Evolutionary conservation across 768 basidiomycete species (phyloP).

Genomic region (Tylopilus vinaceipallidus): DNA sequence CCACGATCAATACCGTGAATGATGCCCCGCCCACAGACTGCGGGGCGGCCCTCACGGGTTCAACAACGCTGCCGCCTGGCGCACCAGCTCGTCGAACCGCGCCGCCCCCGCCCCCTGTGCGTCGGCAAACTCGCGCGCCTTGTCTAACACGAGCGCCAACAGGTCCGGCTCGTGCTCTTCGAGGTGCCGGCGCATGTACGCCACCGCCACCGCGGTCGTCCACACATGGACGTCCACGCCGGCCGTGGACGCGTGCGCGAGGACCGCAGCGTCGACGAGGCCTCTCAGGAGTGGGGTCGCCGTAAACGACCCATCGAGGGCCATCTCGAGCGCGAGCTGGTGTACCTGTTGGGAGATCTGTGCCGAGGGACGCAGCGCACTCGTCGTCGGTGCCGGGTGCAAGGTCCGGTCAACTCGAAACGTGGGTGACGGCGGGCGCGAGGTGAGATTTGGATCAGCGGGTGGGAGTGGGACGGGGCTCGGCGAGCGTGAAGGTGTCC

Average conservation of each 20-base stretch:
- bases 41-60: too few species aligned
- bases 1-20: too few species aligned
- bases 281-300: slow-evolving; percentile 27
- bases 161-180: slow-evolving; percentile 39
- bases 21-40: too few species aligned
- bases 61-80: slow-evolving; percentile 12
- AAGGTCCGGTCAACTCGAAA: slow-evolving; percentile 3
- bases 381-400: not conserved
- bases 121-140: slow-evolving; percentile 41
- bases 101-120: not conserved
- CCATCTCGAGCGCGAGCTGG: slow-evolving; percentile 39
- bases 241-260: slow-evolving; percentile 32
- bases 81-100: slow-evolving; percentile 23
- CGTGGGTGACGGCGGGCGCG: slow-evolving; percentile 36
- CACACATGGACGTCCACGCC: slow-evolving; percentile 40
- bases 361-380: too few species aligned
- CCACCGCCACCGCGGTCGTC: slow-evolving; percentile 48
- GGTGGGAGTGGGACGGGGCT: slow-evolving; percentile 23
- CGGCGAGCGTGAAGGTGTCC: slow-evolving; percentile 22
- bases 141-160: slow-evolving; percentile 40
- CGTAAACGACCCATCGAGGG: slow-evolving; percentile 48
- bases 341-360: slow-evolving; percentile 30
- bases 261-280: slow-evolving; percentile 37
- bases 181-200: slow-evolving; percentile 41
- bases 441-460: slow-evolving; percentile 28